Percentiles rank a stretch among this genome's conserved stretches.
These are phyloP conservation scores for Monilinia aucupariae DNA, from an alignment of 2,329 filamentous ascomycete species.

Conservation along the genomic window DNA sequence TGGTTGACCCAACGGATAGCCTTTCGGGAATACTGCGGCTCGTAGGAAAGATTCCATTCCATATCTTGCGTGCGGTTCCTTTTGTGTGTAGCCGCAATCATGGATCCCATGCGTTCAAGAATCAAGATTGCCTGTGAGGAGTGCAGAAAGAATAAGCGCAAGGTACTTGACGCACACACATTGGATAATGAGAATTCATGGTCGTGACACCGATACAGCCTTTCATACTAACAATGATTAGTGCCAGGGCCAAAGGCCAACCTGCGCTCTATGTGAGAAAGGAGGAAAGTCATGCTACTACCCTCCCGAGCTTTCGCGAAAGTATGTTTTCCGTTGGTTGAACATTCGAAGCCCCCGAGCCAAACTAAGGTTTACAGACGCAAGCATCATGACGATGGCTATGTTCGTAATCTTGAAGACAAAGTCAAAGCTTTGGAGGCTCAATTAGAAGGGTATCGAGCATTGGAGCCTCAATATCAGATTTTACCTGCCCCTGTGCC, in stretches of 20 bases:
- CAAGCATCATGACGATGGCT: neutral
- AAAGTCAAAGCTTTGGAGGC: neutral
- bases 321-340: neutral
- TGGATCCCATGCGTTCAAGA: neutral
- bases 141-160: neutral
- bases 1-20: neutral
- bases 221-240: neutral
- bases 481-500: neutral
- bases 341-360: neutral
- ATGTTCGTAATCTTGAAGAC: slow-evolving; percentile 1
- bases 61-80: neutral
- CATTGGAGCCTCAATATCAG: neutral
- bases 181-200: neutral
- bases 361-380: neutral
- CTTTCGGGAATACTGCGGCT: neutral
- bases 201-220: neutral
- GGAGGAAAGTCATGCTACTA: slow-evolving; percentile 1
- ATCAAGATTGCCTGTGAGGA: slow-evolving; percentile 6
- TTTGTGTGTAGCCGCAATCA: neutral
- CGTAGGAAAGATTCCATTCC: neutral
- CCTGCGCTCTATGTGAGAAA: neutral
- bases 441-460: neutral
- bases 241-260: slow-evolving; percentile 3
- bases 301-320: slow-evolving; percentile 4
- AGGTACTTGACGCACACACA: neutral